Conservation (phyloP, 306 rosid species). For the Calophaca sinica region DNA sequence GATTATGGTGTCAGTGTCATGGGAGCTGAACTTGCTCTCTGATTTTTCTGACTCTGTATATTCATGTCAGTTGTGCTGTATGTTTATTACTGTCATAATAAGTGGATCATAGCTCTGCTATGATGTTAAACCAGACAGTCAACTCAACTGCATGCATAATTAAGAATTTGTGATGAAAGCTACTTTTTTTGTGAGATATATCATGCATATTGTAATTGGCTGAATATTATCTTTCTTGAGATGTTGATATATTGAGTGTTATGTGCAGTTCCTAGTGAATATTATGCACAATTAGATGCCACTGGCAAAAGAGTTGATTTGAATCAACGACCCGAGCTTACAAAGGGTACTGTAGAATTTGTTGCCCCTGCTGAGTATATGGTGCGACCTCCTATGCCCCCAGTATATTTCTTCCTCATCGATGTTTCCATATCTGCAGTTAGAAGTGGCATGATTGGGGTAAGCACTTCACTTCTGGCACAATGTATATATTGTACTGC, state of each 20-base stretch:
- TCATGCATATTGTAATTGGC: constrained; percentile 28
- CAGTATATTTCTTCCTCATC: constrained; percentile 93
- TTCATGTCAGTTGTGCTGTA: constrained; percentile 23
- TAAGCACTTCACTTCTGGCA: constrained; percentile 43
- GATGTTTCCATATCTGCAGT: constrained; percentile 94
- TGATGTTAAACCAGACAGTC: constrained; percentile 24
- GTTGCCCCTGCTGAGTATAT: constrained; percentile 99
- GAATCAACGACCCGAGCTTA: constrained; percentile 93
- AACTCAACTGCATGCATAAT: neutral
- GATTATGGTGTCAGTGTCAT: neutral
- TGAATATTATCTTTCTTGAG: constrained; percentile 15
- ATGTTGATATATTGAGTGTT: constrained; percentile 38
- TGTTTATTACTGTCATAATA: constrained; percentile 24
- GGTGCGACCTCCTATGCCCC: constrained; percentile 99
- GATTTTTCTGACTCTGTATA: constrained; percentile 13
- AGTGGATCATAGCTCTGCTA: constrained; percentile 28
- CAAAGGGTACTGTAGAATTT: constrained; percentile 91
- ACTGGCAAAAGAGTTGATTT: constrained; percentile 89
- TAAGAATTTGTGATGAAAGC: constrained; percentile 16
- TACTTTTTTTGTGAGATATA: constrained; percentile 32
- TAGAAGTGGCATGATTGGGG: constrained; percentile 99
- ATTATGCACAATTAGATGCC: constrained; percentile 91
- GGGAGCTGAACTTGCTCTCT: constrained; percentile 37
- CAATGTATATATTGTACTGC: constrained; percentile 7
- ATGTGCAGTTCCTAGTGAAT: constrained; percentile 88